Conservation (phyloP, 2,329 filamentous ascomycete species). For the Esteya vermicola region DNA sequence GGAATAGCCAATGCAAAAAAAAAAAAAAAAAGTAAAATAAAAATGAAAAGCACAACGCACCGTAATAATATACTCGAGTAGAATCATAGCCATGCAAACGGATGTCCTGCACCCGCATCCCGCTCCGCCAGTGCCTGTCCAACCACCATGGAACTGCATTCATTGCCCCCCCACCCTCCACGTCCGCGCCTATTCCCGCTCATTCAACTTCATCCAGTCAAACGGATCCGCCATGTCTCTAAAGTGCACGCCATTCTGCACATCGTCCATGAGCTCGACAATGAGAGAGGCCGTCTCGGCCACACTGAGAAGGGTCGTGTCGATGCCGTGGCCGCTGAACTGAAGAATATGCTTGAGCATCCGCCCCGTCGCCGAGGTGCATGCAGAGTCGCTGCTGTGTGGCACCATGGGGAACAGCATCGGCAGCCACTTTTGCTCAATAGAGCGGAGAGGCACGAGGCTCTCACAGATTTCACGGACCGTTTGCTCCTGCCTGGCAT, state of each 20-base stretch:
- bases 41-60: too few species aligned
- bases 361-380: not conserved
- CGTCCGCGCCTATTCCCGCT: not conserved
- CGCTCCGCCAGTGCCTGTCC: too few species aligned
- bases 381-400: not conserved
- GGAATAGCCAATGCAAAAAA: too few species aligned
- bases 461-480: too few species aligned
- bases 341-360: not conserved
- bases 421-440: not conserved
- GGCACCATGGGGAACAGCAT: not conserved
- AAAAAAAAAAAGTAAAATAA: too few species aligned
- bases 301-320: not conserved
- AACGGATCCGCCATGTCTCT: not conserved
- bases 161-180: too few species aligned
- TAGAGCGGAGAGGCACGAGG: too few species aligned
- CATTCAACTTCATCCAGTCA: not conserved
- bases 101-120: too few species aligned
- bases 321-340: not conserved
- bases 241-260: not conserved
- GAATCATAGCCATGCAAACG: too few species aligned
- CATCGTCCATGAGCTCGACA: constrained; percentile 1
- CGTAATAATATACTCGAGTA: too few species aligned
- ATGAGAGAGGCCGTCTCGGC: not conserved
- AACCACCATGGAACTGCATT: too few species aligned
- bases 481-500: too few species aligned